Evolutionary conservation across 768 basidiomycete species (phyloP), one percentile per base, ranked within the genome.

Genomic region (Gloeophyllum trabeum): DNA sequence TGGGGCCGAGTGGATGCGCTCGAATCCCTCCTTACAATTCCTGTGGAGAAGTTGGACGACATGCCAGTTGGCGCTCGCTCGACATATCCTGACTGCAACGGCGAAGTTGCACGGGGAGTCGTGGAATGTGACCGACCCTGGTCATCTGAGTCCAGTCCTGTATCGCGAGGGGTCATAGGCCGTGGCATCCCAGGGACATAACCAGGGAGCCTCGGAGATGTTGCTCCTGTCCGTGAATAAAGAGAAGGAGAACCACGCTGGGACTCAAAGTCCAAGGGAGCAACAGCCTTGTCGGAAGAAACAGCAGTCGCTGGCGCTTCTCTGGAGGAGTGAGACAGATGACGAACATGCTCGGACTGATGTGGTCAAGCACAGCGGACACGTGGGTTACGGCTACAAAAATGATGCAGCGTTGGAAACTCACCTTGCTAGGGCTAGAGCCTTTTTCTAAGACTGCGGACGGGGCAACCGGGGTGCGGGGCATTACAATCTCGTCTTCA

Each of bases 101-200:
- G 81, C 0, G 81, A 80, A 14, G 77, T 78, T 14, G 87, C 86
- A 42, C 87, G 80, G 43, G 87, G 87, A 3, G 87, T 91, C 19
- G 66, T 64, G 25, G 72, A 70, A 37, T 80, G 78, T 1, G 81
- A 83, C 44, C 76, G 80, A 6, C 77, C 77, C 35, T 76, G 73
- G 45, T 87, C 83, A 42, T 89, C 86, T 22, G 69, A 55, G 38
- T 88, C 88, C 43, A 67, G 64, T 24, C 72, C 63, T 4, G 63
- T 51, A 48, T 86, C 82, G 43, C 77, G 79, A n/a, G 88, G 88
- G 4, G 88, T 90, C 82, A 90, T 88, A 14, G 88, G 88, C 32
- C 88, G 68, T 18, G 84, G 83, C 88, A 91, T 91, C 7, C 88
- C 88, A 19, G 88, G 88, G 43, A 88, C 78, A 59, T 91, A 91